A percentile compares a stretch with the other conserved stretches of the same genome.
These are phyloP conservation scores for Schoenoplectus triqueter DNA, from an alignment of 202 grass and related monocot species.

Conservation along the genomic window DNA sequence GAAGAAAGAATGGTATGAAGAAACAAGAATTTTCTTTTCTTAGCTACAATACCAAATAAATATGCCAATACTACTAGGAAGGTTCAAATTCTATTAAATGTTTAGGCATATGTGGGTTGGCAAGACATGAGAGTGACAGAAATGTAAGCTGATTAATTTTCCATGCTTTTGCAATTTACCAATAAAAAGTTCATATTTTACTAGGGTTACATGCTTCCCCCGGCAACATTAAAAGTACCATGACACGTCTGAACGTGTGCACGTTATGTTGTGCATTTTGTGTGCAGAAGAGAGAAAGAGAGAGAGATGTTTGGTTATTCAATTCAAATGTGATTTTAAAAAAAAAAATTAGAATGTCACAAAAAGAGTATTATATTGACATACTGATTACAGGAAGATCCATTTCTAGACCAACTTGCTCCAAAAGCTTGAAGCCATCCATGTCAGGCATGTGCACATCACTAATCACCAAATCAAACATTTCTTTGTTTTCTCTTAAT, in stretches of 20 bases:
- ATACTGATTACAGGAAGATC: slow-evolving; percentile 98
- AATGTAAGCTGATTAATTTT: background rate
- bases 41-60: background rate
- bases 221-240: background rate
- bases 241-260: no score
- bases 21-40: background rate
- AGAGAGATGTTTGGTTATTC: background rate
- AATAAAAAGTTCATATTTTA: background rate
- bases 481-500: slow-evolving; percentile 87
- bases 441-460: slow-evolving; percentile 97
- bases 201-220: background rate
- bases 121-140: background rate
- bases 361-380: slow-evolving; percentile 38
- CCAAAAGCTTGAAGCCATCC: slow-evolving; percentile 96
- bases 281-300: background rate
- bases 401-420: slow-evolving; percentile 94
- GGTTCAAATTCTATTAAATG: background rate
- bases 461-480: slow-evolving; percentile 95
- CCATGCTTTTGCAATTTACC: background rate
- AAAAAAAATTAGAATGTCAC: background rate
- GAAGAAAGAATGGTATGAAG: background rate
- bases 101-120: background rate
- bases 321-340: background rate
- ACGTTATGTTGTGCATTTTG: background rate
- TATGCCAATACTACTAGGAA: slow-evolving; percentile 3